Percentiles rank a stretch among this genome's conserved stretches.
Conservation (phyloP, 257 asterid genomes). For the Salvia hispanica region DNA sequence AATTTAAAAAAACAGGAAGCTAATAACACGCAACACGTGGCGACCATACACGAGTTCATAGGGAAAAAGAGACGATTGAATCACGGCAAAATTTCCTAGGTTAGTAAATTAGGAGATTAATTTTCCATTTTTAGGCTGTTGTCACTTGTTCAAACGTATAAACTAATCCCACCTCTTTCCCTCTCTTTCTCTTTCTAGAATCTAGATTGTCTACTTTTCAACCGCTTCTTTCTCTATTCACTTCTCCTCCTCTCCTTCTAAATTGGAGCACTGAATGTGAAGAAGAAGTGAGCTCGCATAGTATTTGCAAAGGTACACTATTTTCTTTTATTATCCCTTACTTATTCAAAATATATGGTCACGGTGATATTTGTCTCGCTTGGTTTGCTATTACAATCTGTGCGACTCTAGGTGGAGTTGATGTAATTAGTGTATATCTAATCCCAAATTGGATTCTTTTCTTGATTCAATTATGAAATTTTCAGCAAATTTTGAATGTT, state of each 20-base stretch:
- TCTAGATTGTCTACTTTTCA: slow-evolving; percentile 14
- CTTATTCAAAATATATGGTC: background rate
- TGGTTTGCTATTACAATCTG: background rate
- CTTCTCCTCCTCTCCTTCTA: background rate
- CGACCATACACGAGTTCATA: slow-evolving; percentile 15
- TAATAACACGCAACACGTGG: slow-evolving; percentile 40
- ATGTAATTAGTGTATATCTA: background rate
- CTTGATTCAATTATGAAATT: slow-evolving; percentile 29
- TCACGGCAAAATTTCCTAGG: slow-evolving; percentile 19
- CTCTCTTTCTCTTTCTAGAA: background rate
- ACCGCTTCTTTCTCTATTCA: slow-evolving; percentile 28
- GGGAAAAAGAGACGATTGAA: slow-evolving; percentile 45
- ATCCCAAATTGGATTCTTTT: slow-evolving; percentile 27
- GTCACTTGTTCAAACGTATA: slow-evolving; percentile 19
- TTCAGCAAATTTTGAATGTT: slow-evolving; percentile 38
- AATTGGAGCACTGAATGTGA: slow-evolving; percentile 21
- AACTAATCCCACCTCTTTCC: slow-evolving; percentile 27
- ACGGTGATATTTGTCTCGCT: background rate
- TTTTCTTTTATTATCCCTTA: background rate
- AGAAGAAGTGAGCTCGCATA: slow-evolving; percentile 3
- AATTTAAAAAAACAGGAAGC: slow-evolving; percentile 5
- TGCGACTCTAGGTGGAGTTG: too few species aligned
- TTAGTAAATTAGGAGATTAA: too few species aligned
- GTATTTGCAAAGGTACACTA: slow-evolving; percentile 34
- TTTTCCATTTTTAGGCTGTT: slow-evolving; percentile 12